phyloP scores from a whole-genome alignment of 192 early-diverging fungal genomes.

The Fimicolochytrium jonesii region DNA sequence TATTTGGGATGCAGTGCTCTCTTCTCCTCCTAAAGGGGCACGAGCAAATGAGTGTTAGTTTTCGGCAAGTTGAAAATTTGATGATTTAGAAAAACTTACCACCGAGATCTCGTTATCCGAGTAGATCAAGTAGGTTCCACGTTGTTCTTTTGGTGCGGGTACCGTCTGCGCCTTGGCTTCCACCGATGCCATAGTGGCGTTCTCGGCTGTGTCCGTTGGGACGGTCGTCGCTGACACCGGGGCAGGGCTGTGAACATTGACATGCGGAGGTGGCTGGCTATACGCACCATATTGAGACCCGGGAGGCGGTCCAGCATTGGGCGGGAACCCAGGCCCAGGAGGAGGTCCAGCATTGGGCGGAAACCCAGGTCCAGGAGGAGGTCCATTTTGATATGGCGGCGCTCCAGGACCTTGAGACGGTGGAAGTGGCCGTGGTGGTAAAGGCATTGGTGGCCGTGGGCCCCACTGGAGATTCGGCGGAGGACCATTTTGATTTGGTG shows the following conservation, averaged over 20 bases:
- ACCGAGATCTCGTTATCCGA: conserved; percentile 39
- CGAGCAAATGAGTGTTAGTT: neutral
- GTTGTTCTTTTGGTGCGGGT: conserved; percentile 1
- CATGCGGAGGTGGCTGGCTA: conserved; percentile 1
- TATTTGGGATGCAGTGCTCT: conserved; percentile 27
- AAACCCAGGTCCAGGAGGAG: neutral
- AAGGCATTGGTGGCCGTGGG: conserved; percentile 8
- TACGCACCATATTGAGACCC: neutral
- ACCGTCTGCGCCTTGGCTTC: neutral
- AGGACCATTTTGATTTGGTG: too few species aligned
- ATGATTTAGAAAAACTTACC: conserved; percentile 27
- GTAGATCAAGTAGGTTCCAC: conserved; percentile 25
- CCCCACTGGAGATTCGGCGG: neutral
- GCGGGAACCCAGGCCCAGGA: neutral
- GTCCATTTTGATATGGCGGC: neutral
- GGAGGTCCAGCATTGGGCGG: neutral
- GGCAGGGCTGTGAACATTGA: neutral
- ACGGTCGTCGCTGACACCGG: conserved; percentile 5
- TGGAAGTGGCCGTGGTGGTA: neutral
- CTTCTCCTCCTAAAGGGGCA: conserved; percentile 31
- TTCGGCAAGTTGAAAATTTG: too few species aligned
- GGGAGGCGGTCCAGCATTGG: neutral
- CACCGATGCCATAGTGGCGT: neutral
- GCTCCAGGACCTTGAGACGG: conserved; percentile 1
- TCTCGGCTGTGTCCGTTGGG: neutral